Evolutionary conservation across 2,329 filamentous ascomycete genomes (phyloP).

Genomic region (Coniochaeta sp.): DNA sequence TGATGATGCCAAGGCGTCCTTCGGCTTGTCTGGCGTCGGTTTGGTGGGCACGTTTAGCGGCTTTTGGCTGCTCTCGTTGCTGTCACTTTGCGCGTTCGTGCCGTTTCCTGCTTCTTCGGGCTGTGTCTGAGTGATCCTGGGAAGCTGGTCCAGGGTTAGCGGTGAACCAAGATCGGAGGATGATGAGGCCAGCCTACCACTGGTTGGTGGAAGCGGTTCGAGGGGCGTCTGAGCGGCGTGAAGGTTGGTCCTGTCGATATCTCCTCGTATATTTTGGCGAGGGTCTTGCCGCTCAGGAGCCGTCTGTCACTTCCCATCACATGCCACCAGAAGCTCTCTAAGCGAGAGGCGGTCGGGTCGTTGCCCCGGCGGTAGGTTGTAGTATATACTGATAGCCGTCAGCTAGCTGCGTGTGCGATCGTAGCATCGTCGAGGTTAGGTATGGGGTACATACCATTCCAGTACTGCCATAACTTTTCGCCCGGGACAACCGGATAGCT

Average conservation of each 20-base stretch:
- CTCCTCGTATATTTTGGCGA: conserved; percentile 49
- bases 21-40: conserved; percentile 15
- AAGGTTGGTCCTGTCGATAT: conserved; percentile 52
- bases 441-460: conserved; percentile 40
- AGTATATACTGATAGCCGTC: conserved; percentile 43
- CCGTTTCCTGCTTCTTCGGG: background rate
- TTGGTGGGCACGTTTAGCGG: conserved; percentile 5
- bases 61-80: background rate
- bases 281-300: conserved; percentile 41
- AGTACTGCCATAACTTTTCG: conserved; percentile 48
- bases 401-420: conserved; percentile 4
- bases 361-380: conserved; percentile 50
- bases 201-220: conserved; percentile 45
- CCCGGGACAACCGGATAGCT: conserved; percentile 40
- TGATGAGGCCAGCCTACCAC: conserved; percentile 31
- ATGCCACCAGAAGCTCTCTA: conserved; percentile 63
- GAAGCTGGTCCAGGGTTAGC: background rate
- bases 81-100: background rate
- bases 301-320: conserved; percentile 54
- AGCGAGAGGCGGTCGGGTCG: conserved; percentile 54
- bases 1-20: conserved; percentile 20
- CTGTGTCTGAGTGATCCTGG: background rate
- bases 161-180: background rate
- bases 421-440: conserved; percentile 8
- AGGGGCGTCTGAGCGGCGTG: conserved; percentile 46